Base-by-base conservation (phyloP, 2,329 filamentous ascomycete genomes). In the Sporothrix pallida region DNA sequence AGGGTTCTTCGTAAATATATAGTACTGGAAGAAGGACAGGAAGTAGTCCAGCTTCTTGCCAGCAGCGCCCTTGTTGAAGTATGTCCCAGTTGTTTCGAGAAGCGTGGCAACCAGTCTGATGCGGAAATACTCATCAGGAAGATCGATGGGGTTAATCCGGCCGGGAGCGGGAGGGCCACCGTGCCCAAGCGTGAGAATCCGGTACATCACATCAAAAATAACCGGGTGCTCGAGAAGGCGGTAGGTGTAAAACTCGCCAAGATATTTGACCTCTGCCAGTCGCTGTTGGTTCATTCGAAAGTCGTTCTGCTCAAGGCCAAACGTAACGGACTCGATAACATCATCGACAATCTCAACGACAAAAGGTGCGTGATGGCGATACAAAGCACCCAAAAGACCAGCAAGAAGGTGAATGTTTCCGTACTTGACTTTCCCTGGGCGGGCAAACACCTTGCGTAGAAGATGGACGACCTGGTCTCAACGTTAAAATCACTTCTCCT, bases 41-140 rank as follows among this genome's bases (percentile, higher is more conserved):
- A 98, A 99, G 81, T 97, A 98, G 79, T 99, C 96, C 10, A 99
- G 88, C 83, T 98, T 99, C 86, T 98, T 98, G 81, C 95, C 97
- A 1, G 95, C 93, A 60, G 92, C 90, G 8, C 97, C 96, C 78
- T 95, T 92, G 81, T 96, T 96, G 79, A 98, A 99, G 84, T 95
- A 99, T 81, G 97, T 92, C 72, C 97, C 96, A 77, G 95, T 98
- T 0, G 95, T 98, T 82, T 99, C 97, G 4, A 99, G 87, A 68
- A 99, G 86, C 15, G 92, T 97, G 76, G 94, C 93, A 44, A 97
- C 91, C 50, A 99, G 86, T 12, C 96, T 93, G 79, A 98, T 95
- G 71, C 96, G 93, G 83, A 99, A 99, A 83, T 93, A 98, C 79
- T 99, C 97, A 80, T 98, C 96, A 0, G 94, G 93, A 75, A 93